These are phyloP conservation scores for Penicillium waksmanii DNA, from an alignment of 495 filamentous ascomycete species.

Conservation along the genomic window DNA sequence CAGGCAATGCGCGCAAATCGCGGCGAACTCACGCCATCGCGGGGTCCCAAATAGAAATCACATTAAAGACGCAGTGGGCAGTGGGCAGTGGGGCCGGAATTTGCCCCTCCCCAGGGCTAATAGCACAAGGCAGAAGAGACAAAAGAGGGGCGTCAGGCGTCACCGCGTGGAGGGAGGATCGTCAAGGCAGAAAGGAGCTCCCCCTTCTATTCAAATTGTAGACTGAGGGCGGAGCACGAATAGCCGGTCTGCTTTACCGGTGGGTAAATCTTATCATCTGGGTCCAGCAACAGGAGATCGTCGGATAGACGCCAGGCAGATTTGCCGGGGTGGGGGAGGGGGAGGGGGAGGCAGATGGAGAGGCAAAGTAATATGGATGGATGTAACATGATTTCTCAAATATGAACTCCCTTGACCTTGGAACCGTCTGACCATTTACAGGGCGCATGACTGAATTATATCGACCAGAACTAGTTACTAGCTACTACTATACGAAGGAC, in stretches of 20 bases:
- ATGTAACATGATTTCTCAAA: too few species aligned
- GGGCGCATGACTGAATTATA: too few species aligned
- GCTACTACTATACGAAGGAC: too few species aligned
- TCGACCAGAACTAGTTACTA: too few species aligned
- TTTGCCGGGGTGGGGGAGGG: not conserved
- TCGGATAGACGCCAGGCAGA: not conserved
- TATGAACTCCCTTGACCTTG: too few species aligned
- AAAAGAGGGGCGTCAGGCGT: constrained; percentile 8
- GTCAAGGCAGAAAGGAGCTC: constrained; percentile 3
- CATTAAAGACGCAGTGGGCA: not conserved
- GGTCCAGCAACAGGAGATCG: not conserved
- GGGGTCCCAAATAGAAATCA: constrained; percentile 13
- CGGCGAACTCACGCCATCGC: constrained; percentile 29
- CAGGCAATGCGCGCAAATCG: constrained; percentile 8
- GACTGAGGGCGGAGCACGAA: not conserved
- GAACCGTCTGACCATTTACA: too few species aligned
- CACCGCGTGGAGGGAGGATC: constrained; percentile 15
- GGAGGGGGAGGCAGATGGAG: not conserved
- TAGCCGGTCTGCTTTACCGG: not conserved
- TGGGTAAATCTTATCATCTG: constrained; percentile 8
- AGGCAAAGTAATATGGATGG: not conserved
- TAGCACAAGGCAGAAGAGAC: constrained; percentile 2
- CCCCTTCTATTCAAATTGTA: not conserved
- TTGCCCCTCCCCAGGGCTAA: constrained; percentile 5
- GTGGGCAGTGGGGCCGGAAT: constrained; percentile 6